Evolutionary conservation across 257 asterid genomes (phyloP).

Genomic region (Scutellaria minor): DNA sequence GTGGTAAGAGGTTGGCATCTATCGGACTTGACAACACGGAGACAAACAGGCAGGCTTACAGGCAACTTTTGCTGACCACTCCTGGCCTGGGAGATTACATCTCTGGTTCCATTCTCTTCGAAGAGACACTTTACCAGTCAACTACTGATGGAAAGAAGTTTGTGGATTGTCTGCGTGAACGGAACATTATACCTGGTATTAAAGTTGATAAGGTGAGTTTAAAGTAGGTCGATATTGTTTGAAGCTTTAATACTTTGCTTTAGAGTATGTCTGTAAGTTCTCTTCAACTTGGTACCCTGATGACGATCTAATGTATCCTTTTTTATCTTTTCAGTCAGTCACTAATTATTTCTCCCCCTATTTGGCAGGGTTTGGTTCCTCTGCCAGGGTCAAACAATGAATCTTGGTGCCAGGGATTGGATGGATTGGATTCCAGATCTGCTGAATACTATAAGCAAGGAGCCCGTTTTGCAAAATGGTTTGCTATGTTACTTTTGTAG

Average conservation of each 20-base stretch:
- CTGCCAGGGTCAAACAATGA: conserved; percentile 81
- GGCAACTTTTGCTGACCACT: conserved; percentile 88
- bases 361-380: conserved; percentile 78
- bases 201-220: conserved; percentile 87
- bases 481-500: conserved; percentile 13
- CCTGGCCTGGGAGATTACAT: conserved; percentile 91
- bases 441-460: conserved; percentile 98
- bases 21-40: conserved; percentile 95
- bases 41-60: conserved; percentile 83
- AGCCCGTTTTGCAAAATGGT: conserved; percentile 84
- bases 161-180: conserved; percentile 75
- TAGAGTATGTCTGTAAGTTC: not conserved
- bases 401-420: conserved; percentile 99
- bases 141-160: conserved; percentile 87
- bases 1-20: conserved; percentile 88
- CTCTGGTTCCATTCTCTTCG: conserved; percentile 89
- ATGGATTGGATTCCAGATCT: conserved; percentile 94
- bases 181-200: conserved; percentile 88
- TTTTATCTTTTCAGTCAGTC: conserved; percentile 10
- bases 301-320: conserved; percentile 22
- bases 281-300: not conserved
- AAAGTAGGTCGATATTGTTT: not conserved
- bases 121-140: conserved; percentile 94
- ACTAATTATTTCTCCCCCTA: conserved; percentile 24
- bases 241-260: not conserved